Evolutionary conservation across 768 basidiomycete species (phyloP).

Genomic region (Tricholoma saponaceum): DNA sequence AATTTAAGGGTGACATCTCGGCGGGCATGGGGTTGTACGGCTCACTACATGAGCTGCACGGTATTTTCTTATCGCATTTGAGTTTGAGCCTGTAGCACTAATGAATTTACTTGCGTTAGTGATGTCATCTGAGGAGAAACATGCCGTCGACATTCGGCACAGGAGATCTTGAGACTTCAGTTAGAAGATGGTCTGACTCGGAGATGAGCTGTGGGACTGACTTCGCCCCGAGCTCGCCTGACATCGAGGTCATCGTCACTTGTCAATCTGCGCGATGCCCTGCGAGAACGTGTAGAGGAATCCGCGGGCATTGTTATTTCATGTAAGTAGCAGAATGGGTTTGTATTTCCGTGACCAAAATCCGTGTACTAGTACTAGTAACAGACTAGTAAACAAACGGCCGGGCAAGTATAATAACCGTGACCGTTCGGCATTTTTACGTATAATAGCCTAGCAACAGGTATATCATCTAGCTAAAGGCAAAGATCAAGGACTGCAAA

Average conservation of each 20-base stretch:
- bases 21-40: too few relatives aligned
- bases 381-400: too few relatives aligned
- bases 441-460: too few relatives aligned
- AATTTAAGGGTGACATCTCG: neutral
- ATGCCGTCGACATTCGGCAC: slow-evolving; percentile 60
- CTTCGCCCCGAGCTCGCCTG: slow-evolving; percentile 46
- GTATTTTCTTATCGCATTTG: slow-evolving; percentile 61
- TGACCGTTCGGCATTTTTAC: too few relatives aligned
- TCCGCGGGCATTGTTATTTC: slow-evolving; percentile 44
- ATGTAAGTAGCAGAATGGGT: too few relatives aligned
- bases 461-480: too few relatives aligned
- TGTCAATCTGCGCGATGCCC: slow-evolving; percentile 39
- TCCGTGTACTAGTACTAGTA: too few relatives aligned
- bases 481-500: too few relatives aligned
- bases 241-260: slow-evolving; percentile 45
- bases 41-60: slow-evolving; percentile 55
- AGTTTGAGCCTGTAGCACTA: slow-evolving; percentile 45
- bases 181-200: neutral
- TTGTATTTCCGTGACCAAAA: too few relatives aligned
- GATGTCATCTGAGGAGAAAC: neutral
- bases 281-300: slow-evolving; percentile 32
- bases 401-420: too few relatives aligned
- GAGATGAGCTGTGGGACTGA: slow-evolving; percentile 15
- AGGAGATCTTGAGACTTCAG: slow-evolving; percentile 38
- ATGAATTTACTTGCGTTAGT: slow-evolving; percentile 8